A percentile compares a stretch with the other conserved stretches of the same genome.
These are phyloP conservation scores for Helenozyma baotianmanensis DNA, from an alignment of 805 yeast genomes.

Conservation along the genomic window DNA sequence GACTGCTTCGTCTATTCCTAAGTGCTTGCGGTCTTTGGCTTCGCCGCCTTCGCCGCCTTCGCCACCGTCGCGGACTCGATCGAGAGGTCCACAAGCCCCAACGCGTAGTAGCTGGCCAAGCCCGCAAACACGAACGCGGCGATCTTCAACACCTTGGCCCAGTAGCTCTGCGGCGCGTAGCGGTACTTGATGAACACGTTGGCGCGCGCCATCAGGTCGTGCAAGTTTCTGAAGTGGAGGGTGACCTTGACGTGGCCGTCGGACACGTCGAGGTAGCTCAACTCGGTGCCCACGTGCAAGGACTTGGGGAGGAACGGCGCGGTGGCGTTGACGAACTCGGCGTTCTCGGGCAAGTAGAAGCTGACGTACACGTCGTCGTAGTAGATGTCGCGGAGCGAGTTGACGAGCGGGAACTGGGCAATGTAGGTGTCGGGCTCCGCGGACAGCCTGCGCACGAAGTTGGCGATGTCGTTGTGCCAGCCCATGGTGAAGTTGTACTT, in stretches of 20 bases:
- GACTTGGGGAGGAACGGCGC: conserved; percentile 47
- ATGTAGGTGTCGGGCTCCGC: conserved; percentile 47
- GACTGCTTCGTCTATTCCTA: too few species aligned
- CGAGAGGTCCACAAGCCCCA: conserved; percentile 33
- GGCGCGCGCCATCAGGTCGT: conserved; percentile 60
- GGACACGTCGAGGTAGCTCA: conserved; percentile 67
- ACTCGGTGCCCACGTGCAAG: conserved; percentile 30
- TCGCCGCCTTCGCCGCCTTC: too few species aligned
- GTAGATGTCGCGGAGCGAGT: conserved; percentile 65
- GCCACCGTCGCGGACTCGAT: too few species aligned
- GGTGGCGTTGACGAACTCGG: conserved; percentile 51
- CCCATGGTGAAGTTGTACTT: conserved; percentile 91
- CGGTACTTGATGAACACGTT: conserved; percentile 60
- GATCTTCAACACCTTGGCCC: conserved; percentile 63
- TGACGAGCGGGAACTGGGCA: conserved; percentile 64
- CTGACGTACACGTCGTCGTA: conserved; percentile 59
- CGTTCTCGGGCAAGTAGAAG: conserved; percentile 84
- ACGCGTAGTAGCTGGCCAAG: conserved; percentile 48
- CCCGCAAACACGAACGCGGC: conserved; percentile 60
- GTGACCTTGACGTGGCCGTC: conserved; percentile 76
- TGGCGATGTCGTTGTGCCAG: conserved; percentile 65
- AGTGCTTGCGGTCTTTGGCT: too few species aligned
- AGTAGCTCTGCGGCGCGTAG: conserved; percentile 49
- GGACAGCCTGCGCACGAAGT: conserved; percentile 43
- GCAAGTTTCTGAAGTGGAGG: conserved; percentile 53